Conservation (phyloP, 805 yeast species). For the Sporopachydermia lactativora region DNA sequence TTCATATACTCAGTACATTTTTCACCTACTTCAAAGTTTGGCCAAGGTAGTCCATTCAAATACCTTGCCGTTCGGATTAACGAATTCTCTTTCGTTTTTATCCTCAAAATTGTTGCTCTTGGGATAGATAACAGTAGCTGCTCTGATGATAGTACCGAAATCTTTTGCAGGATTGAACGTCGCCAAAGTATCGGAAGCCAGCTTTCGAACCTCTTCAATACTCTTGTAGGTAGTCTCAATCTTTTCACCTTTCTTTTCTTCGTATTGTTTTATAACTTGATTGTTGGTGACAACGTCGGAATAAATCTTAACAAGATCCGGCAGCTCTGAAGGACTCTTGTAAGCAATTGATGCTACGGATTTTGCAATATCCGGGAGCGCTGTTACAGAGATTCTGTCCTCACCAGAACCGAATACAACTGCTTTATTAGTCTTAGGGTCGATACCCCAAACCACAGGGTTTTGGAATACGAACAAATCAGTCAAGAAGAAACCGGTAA, state of each 20-base stretch:
- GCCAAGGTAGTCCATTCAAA: background rate
- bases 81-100: slow-evolving; percentile 11
- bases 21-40: no score
- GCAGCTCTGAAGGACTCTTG: slow-evolving; percentile 11
- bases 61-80: slow-evolving; percentile 12
- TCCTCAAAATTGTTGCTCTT: slow-evolving; percentile 8
- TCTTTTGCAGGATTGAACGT: slow-evolving; percentile 3
- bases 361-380: slow-evolving; percentile 29
- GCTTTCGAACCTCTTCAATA: background rate
- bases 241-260: slow-evolving; percentile 11
- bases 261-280: slow-evolving; percentile 10
- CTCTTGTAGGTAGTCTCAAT: slow-evolving; percentile 7
- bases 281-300: slow-evolving; percentile 10
- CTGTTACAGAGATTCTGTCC: slow-evolving; percentile 22
- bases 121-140: background rate
- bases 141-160: background rate
- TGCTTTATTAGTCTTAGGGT: slow-evolving; percentile 22
- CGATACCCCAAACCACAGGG: slow-evolving; percentile 23
- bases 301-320: slow-evolving; percentile 10
- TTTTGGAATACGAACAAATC: slow-evolving; percentile 20
- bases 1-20: no score
- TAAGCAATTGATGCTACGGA: slow-evolving; percentile 14
- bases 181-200: slow-evolving; percentile 6
- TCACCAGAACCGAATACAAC: slow-evolving; percentile 28
- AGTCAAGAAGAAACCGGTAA: slow-evolving; percentile 20